Evolutionary conservation across 1,284 basidiomycete genomes (phyloP).

Genomic region (Cutaneotrichosporon cutaneum): DNA sequence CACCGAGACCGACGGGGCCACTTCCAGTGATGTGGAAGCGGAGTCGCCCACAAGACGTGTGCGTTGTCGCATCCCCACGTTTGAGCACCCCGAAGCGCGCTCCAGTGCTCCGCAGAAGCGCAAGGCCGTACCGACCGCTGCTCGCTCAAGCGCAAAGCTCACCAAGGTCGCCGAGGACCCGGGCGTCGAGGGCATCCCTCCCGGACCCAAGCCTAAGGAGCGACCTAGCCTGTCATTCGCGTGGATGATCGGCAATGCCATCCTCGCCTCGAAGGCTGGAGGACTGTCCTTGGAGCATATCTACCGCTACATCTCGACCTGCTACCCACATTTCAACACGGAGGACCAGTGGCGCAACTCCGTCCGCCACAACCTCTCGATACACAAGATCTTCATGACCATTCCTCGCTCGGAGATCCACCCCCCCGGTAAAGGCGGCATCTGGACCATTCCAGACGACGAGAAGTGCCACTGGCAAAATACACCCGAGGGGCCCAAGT

Average conservation of each 20-base stretch:
- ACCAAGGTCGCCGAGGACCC: slow-evolving; percentile 49
- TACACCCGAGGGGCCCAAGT: slow-evolving; percentile 39
- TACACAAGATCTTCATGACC: slow-evolving; percentile 76
- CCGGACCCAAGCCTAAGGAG: slow-evolving; percentile 71
- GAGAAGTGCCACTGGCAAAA: slow-evolving; percentile 48
- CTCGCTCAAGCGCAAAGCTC: slow-evolving; percentile 44
- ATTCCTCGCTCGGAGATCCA: slow-evolving; percentile 52
- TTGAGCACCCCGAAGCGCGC: slow-evolving; percentile 2
- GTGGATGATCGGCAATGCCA: slow-evolving; percentile 91
- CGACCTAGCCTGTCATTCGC: slow-evolving; percentile 89
- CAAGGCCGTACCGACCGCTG: background rate
- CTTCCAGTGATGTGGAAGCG: slow-evolving; percentile 43
- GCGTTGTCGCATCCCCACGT: slow-evolving; percentile 14
- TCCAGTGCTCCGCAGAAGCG: slow-evolving; percentile 6
- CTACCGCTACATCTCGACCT: slow-evolving; percentile 90
- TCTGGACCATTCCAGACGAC: slow-evolving; percentile 52
- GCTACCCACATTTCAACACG: slow-evolving; percentile 88
- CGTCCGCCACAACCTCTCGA: slow-evolving; percentile 83
- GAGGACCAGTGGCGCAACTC: slow-evolving; percentile 90
- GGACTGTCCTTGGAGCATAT: slow-evolving; percentile 91
- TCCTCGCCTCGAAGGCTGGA: slow-evolving; percentile 77
- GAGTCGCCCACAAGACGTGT: slow-evolving; percentile 42
- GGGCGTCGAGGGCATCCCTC: slow-evolving; percentile 61
- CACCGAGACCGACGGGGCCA: slow-evolving; percentile 8
- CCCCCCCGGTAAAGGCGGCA: slow-evolving; percentile 52